Evolutionary conservation across 805 yeast species (phyloP), one percentile per base, ranked within the genome.

Genomic region (Tetrapisispora phaffii): DNA sequence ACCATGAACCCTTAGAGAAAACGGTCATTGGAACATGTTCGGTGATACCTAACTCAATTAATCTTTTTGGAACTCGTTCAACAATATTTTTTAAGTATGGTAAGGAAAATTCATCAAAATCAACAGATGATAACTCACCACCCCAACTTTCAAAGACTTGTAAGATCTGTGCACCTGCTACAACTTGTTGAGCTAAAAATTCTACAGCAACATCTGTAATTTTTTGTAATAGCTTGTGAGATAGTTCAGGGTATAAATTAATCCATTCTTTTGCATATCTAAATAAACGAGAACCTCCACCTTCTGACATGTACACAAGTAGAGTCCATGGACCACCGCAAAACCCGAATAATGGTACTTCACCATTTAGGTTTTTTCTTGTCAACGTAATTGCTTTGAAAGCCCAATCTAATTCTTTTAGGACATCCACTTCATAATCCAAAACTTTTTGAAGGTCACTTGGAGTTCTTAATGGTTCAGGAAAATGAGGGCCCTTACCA

Each of bases 111-210:
- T 85, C 89, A 50, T 74, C 74, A 66, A 90, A 93, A 58, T 93
- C 98, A 43, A 70, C 70, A 12, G 96, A 95, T 1, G 95, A 93
- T 47, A 93, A 73, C 67, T 93, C 97, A 42, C 97, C 96, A 46
- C 96, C 98, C 95, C 96, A 89, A 32, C 95, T 84, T 62, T 93
- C 98, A 60, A 93, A 93, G 31, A 93, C 88, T 67, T 93, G 98
- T 49, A 93, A 73, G 81, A 93, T 88, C 70, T 93, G 98, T 31
- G 97, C 97, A 55, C 98, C 98, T 1, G 98, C 98, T 53, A 80
- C 79, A 38, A 93, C 96, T 67, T 93, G 98, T 57, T 82, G 85
- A 3, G 95, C 95, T 58, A 93, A 73, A 60, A 90, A 93, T 63
- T 90, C 97, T 33, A 90, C 71, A 45, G 96, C 93, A 24, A 85